phyloP scores from a whole-genome alignment of 345 rosid species.

The Citrus cavaleriei region DNA sequence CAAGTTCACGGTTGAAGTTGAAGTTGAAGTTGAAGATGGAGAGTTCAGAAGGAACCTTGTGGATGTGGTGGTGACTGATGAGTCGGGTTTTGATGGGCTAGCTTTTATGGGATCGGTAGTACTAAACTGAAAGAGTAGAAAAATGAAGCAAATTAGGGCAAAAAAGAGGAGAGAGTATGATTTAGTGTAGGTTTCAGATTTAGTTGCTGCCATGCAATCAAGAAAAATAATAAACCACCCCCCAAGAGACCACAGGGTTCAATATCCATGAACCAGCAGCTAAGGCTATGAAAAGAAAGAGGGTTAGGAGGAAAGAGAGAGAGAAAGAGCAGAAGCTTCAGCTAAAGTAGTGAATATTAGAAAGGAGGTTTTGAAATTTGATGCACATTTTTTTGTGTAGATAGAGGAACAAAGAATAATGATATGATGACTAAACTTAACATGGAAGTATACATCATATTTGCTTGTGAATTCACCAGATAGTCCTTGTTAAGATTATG shows the following conservation, averaged over 20 bases:
- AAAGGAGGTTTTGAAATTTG: conserved; percentile 53
- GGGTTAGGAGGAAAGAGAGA: conserved; percentile 21
- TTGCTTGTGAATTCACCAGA: conserved; percentile 28
- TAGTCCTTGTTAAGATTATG: conserved; percentile 21
- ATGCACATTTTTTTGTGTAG: conserved; percentile 33
- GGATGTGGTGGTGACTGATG: conserved; percentile 26
- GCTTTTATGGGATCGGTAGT: background rate
- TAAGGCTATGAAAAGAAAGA: conserved; percentile 30
- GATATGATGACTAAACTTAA: conserved; percentile 25
- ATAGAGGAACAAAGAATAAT: conserved; percentile 29
- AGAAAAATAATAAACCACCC: conserved; percentile 64
- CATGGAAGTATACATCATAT: conserved; percentile 26
- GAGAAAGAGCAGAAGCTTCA: conserved; percentile 35
- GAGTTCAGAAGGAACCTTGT: conserved; percentile 52
- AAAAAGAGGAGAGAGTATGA: conserved; percentile 33
- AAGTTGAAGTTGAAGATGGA: conserved; percentile 16
- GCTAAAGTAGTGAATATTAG: conserved; percentile 37
- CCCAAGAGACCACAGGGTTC: conserved; percentile 92
- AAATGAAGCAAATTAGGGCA: conserved; percentile 30
- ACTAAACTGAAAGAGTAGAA: conserved; percentile 23
- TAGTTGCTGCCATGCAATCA: conserved; percentile 76
- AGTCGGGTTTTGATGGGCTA: conserved; percentile 21
- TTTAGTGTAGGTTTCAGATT: conserved; percentile 32
- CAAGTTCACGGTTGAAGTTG: conserved; percentile 30
- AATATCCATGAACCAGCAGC: conserved; percentile 94